A percentile compares a stretch with the other conserved stretches of the same genome.
These are phyloP conservation scores for Debaryomyces sp. DNA, from an alignment of 1,139 yeast species.

Conservation along the genomic window DNA sequence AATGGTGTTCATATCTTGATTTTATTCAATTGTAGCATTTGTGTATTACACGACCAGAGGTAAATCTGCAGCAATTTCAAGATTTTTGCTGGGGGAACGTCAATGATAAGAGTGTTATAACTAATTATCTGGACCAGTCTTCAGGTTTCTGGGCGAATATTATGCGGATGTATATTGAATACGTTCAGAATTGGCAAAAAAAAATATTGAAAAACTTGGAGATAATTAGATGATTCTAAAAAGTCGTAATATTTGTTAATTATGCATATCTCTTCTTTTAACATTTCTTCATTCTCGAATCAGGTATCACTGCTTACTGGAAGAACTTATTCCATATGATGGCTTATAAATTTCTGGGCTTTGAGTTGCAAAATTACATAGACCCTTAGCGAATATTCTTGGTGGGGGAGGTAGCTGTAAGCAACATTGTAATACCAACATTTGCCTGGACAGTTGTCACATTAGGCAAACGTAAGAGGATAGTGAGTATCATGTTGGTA, in stretches of 20 bases:
- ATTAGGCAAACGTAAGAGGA: neutral
- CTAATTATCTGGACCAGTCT: too few relatives aligned
- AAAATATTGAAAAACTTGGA: neutral
- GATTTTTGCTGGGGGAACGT: neutral
- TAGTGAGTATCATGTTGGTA: neutral
- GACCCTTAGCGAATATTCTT: neutral
- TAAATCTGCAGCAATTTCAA: neutral
- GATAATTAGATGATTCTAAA: neutral
- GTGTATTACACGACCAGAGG: neutral
- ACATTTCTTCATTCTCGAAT: too few relatives aligned
- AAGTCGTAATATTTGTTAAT: too few relatives aligned
- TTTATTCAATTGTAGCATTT: neutral
- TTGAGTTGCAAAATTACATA: neutral
- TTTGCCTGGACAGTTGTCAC: too few relatives aligned
- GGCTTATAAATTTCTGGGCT: neutral
- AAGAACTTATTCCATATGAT: too few relatives aligned
- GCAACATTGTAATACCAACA: neutral
- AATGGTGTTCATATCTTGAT: neutral
- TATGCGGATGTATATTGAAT: neutral
- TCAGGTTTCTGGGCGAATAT: too few relatives aligned
- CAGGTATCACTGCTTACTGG: too few relatives aligned
- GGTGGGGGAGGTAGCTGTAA: neutral
- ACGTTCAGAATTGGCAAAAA: neutral
- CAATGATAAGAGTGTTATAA: neutral
- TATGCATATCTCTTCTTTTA: too few relatives aligned